These are phyloP conservation scores for Solanum piurae DNA, from an alignment of 257 asterid species.

Conservation along the genomic window DNA sequence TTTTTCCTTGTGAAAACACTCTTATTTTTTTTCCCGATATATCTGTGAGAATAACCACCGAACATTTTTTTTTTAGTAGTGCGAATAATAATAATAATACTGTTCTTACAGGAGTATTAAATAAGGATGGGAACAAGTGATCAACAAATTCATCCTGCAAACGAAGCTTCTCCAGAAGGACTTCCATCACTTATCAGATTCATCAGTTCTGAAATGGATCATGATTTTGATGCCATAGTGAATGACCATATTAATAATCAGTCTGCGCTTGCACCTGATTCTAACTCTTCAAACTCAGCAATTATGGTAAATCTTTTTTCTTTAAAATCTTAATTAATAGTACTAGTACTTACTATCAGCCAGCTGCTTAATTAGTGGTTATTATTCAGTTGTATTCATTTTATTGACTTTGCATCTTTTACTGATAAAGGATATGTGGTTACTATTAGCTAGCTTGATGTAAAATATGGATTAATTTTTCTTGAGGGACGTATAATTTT, in stretches of 20 bases:
- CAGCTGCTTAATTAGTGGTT: neutral
- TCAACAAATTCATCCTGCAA: neutral
- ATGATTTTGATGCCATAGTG: slow-evolving; percentile 40
- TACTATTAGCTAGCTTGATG: neutral
- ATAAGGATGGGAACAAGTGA: slow-evolving; percentile 19
- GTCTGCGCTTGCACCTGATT: neutral
- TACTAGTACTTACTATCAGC: neutral
- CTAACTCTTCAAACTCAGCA: slow-evolving; percentile 5
- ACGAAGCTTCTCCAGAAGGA: slow-evolving; percentile 7
- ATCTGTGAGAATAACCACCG: too few relatives aligned
- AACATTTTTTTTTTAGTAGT: neutral
- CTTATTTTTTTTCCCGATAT: too few relatives aligned
- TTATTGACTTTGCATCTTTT: neutral
- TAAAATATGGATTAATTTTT: neutral
- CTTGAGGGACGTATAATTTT: neutral
- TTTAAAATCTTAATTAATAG: neutral
- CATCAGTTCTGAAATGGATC: slow-evolving; percentile 29
- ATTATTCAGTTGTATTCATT: neutral
- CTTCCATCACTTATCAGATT: slow-evolving; percentile 43
- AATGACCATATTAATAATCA: neutral
- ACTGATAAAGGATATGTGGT: neutral
- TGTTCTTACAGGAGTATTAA: neutral
- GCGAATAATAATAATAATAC: neutral
- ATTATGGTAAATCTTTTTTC: slow-evolving; percentile 9
- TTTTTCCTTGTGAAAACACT: too few relatives aligned